A percentile compares a stretch with the other conserved stretches of the same genome.
These are phyloP conservation scores for Tetraselmis chui DNA, from an alignment of 139 green algal genomes.

Conservation along the genomic window DNA sequence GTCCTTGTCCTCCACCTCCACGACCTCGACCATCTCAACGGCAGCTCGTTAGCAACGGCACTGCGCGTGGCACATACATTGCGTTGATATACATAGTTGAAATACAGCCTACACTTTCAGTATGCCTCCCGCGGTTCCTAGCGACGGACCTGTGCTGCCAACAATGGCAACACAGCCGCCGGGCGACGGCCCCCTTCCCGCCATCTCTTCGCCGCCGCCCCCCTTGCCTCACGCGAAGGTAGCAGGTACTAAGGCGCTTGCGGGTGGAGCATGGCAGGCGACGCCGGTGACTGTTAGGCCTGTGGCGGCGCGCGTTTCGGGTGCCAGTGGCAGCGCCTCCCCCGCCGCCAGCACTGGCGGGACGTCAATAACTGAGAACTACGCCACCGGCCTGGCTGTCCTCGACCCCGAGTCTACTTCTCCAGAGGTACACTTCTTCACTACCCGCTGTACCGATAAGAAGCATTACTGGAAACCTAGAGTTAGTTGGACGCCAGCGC, in stretches of 20 bases:
- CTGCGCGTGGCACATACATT: too few species aligned
- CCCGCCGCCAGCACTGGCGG: not conserved
- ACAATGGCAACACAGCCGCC: too few species aligned
- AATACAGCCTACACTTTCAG: too few species aligned
- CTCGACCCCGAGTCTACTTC: not conserved
- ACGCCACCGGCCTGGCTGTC: not conserved
- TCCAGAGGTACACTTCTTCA: too few species aligned
- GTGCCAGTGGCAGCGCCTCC: too few species aligned
- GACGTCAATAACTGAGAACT: not conserved
- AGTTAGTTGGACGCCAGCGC: too few species aligned
- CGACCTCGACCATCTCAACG: too few species aligned
- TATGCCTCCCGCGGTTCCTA: not conserved
- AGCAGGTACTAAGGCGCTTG: not conserved
- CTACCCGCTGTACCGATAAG: too few species aligned
- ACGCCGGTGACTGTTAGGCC: not conserved
- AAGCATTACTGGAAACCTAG: too few species aligned
- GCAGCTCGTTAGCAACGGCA: too few species aligned
- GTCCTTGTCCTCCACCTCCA: too few species aligned
- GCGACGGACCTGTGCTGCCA: not conserved
- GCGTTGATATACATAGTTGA: too few species aligned
- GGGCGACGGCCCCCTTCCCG: not conserved
- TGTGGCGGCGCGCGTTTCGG: not conserved
- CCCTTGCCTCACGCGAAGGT: not conserved
- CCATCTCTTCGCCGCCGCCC: not conserved
- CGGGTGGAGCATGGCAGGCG: not conserved